Evolutionary conservation across 768 basidiomycete species (phyloP), one percentile per base, ranked within the genome.

Genomic region (Boletus vermiculosoides): DNA sequence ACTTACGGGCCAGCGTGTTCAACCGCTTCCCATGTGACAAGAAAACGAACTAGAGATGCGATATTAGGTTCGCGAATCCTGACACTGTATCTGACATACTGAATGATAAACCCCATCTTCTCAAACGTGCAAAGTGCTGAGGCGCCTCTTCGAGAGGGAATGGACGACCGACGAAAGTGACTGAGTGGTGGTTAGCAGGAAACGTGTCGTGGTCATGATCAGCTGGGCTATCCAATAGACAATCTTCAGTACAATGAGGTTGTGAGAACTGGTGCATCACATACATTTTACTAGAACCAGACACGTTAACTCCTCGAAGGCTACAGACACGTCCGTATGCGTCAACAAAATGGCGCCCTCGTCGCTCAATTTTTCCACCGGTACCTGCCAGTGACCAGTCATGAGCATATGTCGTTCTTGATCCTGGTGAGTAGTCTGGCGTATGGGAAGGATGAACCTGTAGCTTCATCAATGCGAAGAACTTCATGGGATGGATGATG

Each of bases 1-100:
- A 86, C 92, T 62, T 74, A 95, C 94, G 85, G 90, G 63, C 93
- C 96, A 57, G 81, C 84, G 68, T 98, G 97, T 68, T 98, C 96
- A 16, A 98, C 80, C 0, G 96, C 93, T 70, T 99, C 96, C 96
- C 96, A 99, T 1, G 96, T 95, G 5, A 98, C 84, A 28, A 95
- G 84, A 64, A 99, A 93, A 40, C 95, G 82, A 51, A 97, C 92
- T 94, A 54, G 3, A 53, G 20, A 53, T 20, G 18, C 15, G 23
- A 37, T 8, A 51, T 57, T 7, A 54, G 39, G 4, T 40, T 44
- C 5, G 47, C 18, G 50, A n/a, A 53, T 31, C 5, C 13, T 12
- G 18, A 22, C 22, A 30, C 7, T 18, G n/a, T 6, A 40, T 15
- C n/a, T 51, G 1, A 78, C 88, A 22, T 63, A 94, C 94, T 78